Evolutionary conservation across 164 flowering plant genomes (phyloP), one percentile per base, ranked within the genome.

Genomic region (Vitis cinerea): DNA sequence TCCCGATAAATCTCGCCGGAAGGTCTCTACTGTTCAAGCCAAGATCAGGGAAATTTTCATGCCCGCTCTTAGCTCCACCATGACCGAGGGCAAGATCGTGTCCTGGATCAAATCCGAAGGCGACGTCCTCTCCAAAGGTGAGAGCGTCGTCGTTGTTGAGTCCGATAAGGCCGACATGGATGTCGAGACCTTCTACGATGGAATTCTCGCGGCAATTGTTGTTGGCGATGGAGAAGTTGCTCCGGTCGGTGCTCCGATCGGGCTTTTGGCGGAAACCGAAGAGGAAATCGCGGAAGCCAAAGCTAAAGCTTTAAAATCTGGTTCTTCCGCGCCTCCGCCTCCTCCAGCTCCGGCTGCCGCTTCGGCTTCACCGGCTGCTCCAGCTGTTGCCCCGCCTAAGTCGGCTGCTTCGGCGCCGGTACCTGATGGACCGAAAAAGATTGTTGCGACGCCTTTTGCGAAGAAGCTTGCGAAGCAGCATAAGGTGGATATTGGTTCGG

Each of bases 131-230:
- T 83, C 97, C 77, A 93, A 91, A 61, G 98, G 98, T 17, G 97
- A 93, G 66, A 85, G 95, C 70, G 98, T 91, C 64, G 98, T 93
- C 51, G 98, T 93, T 30, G 98, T 93, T 17, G 98, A 93, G 73
- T 93, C 98, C 53, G 98, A 91, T 72, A 91, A 93, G 79, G 97
- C 98, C 50, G 98, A 93, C 72, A 91, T 93, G 98, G 98, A 93
- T 57, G 97, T 93, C 53, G 98, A 93, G 81, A 91, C 97, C 10
- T 93, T 93, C 83, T 87, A 93, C 61, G 97, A 90, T 49, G 98
- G 97, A 27, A 89, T 91, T 37, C 87, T 93, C 60, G 97, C 97
- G 27, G 98, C 92, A 3, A 91, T 93, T 63, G 97, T 93, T 9
- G 95, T 93, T 66, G 74, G 70, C 15, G 97, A 90, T 27, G 98